Percentiles rank a stretch among this genome's conserved stretches.
Conservation (phyloP, 1,284 basidiomycete species). For the Melampsora abietis-canadensis region DNA sequence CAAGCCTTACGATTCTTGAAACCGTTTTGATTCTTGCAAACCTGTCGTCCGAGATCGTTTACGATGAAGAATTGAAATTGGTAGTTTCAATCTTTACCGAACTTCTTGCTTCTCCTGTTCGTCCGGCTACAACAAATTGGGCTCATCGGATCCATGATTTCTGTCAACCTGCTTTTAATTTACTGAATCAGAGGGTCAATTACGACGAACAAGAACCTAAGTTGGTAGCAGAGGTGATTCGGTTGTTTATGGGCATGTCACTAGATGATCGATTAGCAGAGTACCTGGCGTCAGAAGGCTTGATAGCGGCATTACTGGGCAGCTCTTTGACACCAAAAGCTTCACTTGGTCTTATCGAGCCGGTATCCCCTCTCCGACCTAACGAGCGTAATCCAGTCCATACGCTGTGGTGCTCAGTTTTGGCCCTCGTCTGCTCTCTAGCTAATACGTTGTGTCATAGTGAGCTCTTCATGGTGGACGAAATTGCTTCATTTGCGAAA, state of each 20-base stretch:
- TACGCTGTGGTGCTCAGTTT: slow-evolving; percentile 40
- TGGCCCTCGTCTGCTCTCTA: slow-evolving; percentile 32
- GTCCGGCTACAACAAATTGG: slow-evolving; percentile 40
- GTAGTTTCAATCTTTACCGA: slow-evolving; percentile 35
- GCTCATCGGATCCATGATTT: slow-evolving; percentile 40
- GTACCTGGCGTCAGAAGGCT: slow-evolving; percentile 39
- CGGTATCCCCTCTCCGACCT: slow-evolving; percentile 19
- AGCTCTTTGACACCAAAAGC: slow-evolving; percentile 36
- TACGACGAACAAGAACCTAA: slow-evolving; percentile 35
- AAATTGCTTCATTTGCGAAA: slow-evolving; percentile 39
- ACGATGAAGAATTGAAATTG: slow-evolving; percentile 39
- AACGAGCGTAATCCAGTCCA: slow-evolving; percentile 36
- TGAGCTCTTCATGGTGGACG: slow-evolving; percentile 37
- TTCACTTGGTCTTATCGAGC: slow-evolving; percentile 34
- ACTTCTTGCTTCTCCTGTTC: slow-evolving; percentile 31
- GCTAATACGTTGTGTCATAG: slow-evolving; percentile 39
- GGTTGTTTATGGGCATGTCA: slow-evolving; percentile 35
- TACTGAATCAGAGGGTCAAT: slow-evolving; percentile 20
- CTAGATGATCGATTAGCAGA: slow-evolving; percentile 40
- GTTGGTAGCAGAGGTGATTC: slow-evolving; percentile 35
- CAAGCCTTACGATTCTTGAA: slow-evolving; percentile 35
- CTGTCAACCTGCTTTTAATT: slow-evolving; percentile 41
- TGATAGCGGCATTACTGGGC: slow-evolving; percentile 38
- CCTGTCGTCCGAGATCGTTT: slow-evolving; percentile 21
- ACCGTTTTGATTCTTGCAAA: slow-evolving; percentile 25